Evolutionary conservation across 2,329 filamentous ascomycete genomes (phyloP).

Genomic region (Aspergillus sergii): DNA sequence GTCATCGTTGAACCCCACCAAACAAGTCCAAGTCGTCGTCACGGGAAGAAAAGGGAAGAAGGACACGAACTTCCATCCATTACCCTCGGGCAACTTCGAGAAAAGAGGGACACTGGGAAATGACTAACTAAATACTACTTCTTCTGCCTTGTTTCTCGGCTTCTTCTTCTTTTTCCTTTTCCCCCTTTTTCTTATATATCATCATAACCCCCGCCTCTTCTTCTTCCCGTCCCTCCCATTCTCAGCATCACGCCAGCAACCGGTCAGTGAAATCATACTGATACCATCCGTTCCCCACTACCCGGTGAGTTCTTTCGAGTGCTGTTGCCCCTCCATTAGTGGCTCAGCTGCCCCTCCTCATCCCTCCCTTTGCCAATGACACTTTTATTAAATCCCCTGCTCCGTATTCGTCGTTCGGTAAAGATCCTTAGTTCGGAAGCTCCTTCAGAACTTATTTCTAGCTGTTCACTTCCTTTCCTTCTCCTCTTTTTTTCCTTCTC

Average conservation of each 20-base stretch:
- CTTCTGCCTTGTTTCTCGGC: not conserved
- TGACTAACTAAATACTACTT: constrained; percentile 1
- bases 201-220: not conserved
- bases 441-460: constrained; percentile 18
- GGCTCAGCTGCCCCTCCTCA: constrained; percentile 14
- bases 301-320: constrained; percentile 38
- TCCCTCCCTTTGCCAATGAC: constrained; percentile 15
- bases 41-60: constrained; percentile 4
- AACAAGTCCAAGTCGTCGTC: constrained; percentile 3
- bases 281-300: constrained; percentile 39
- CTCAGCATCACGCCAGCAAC: constrained; percentile 8
- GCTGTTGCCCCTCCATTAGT: constrained; percentile 24
- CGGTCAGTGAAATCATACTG: constrained; percentile 36
- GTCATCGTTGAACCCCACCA: constrained; percentile 26
- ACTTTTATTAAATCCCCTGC: constrained; percentile 17
- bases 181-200: not conserved
- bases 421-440: constrained; percentile 16
- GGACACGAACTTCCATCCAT: not conserved
- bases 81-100: constrained; percentile 1
- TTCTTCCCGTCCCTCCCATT: not conserved
- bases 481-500: constrained; percentile 2
- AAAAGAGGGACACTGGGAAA: not conserved
- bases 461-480: constrained; percentile 8
- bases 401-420: constrained; percentile 32
- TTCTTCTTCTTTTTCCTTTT: not conserved